Conservation (phyloP, 345 rosid genomes). For the rapeseed (Brassica napus) region Da-Ae NC_063438.1:28030001-28030500, state of each 20-base stretch:
- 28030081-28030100: constrained; percentile 81
- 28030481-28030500: not conserved
- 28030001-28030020: no score
- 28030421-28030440: constrained; percentile 92
- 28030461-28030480: constrained; percentile 70
- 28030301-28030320: constrained; percentile 70
- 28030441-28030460: constrained; percentile 96
- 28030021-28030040: constrained; percentile 31
- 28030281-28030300: constrained; percentile 93
- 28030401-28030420: constrained; percentile 63
- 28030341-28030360: not conserved
- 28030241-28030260: constrained; percentile 97
- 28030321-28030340: not conserved
- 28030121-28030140: constrained; percentile 59
- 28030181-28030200: not conserved
- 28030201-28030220: constrained; percentile 93
- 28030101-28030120: constrained; percentile 86
- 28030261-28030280: constrained; percentile 75
- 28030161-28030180: no score
- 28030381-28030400: constrained; percentile 72
- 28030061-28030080: constrained; percentile 89
- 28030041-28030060: constrained; percentile 96
- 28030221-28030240: constrained; percentile 99
- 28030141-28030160: not conserved
- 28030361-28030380: constrained; percentile 2